Evolutionary conservation across 2,329 filamentous ascomycete species (phyloP).

Genomic region (Teratosphaeria destructans): DNA sequence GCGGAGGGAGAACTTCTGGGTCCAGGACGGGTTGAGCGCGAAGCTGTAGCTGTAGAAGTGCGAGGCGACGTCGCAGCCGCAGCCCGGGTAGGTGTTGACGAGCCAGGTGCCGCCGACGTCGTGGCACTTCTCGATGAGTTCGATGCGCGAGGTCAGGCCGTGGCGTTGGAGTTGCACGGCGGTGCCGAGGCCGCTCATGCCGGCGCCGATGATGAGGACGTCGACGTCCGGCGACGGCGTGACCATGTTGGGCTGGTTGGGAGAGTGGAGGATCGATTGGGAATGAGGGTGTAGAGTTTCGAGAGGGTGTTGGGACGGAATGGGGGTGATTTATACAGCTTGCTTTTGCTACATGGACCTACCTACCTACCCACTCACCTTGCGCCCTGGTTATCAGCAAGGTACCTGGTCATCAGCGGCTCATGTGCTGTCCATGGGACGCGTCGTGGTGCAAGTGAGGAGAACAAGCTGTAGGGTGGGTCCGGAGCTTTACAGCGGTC

Average conservation of each 20-base stretch:
- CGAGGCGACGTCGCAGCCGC: slow-evolving; percentile 27
- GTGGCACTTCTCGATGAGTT: slow-evolving; percentile 35
- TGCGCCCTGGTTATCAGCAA: no score
- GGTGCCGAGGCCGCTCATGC: slow-evolving; percentile 37
- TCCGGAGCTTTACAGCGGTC: neutral
- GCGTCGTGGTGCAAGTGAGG: neutral
- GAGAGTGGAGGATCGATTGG: neutral
- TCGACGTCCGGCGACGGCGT: slow-evolving; percentile 15
- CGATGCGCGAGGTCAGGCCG: slow-evolving; percentile 29
- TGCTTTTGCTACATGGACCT: no score
- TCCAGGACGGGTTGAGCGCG: slow-evolving; percentile 23
- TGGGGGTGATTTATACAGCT: neutral
- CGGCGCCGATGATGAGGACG: slow-evolving; percentile 42
- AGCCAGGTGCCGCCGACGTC: slow-evolving; percentile 27
- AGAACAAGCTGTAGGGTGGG: neutral
- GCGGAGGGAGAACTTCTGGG: slow-evolving; percentile 17
- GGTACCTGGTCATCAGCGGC: neutral
- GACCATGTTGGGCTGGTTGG: neutral
- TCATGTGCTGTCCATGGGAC: neutral
- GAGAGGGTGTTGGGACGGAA: no score
- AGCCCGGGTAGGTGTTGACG: slow-evolving; percentile 26
- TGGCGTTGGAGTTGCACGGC: slow-evolving; percentile 36
- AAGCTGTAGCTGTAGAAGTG: slow-evolving; percentile 26
- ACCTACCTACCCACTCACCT: no score
- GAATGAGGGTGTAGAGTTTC: no score